Evolutionary conservation across 225 moss, liverwort and hornwort genomes (phyloP), one percentile per base, ranked within the genome.

Genomic region (Takakia lepidozioides): DNA sequence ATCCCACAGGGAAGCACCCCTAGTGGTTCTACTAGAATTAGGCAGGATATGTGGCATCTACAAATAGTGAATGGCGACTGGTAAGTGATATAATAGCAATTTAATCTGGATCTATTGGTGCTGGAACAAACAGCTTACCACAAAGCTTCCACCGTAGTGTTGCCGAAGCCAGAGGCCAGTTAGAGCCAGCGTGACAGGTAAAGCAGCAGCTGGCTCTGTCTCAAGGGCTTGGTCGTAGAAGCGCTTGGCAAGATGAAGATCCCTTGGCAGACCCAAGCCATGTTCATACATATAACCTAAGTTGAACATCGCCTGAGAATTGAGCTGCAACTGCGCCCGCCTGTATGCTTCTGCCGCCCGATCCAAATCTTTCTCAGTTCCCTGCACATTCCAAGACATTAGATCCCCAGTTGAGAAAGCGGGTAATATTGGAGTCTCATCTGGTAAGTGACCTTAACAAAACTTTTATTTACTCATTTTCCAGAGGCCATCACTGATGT

Each of bases 251-350:
- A 98, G 83, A 51, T 91, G 87, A 34, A 91, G 75, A 54, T 98
- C 98, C 81, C 76, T 83, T 3, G 98, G 98, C 54, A 91, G 63
- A 35, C 98, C 98, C 46, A 98, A 56, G 25, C 98, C 98, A 69
- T 83, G 91, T 70, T 91, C 98, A 66, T 98, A 84, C 98, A 98
- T 98, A 42, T 83, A 98, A 28, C 98, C 98, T 52, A 98, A 72
- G 55, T 98, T 98, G 67, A 98, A 98, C 98, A 91, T 98, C 19
- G 98, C 98, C 58, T 98, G 98, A n/a, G 91, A 75, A 46, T 98
- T 98, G 35, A 52, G 72, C 57, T 91, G 85, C 40, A 56, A 37
- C 20, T 65, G 71, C 4, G 98, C 87, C 69, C 67, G 78, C 45
- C 56, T 59, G 23, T 98, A 98, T 2, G 98, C 98, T 40, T 91